Evolutionary conservation across 805 yeast genomes (phyloP).

Genomic region (Teunomyces barrocoloradensis): DNA sequence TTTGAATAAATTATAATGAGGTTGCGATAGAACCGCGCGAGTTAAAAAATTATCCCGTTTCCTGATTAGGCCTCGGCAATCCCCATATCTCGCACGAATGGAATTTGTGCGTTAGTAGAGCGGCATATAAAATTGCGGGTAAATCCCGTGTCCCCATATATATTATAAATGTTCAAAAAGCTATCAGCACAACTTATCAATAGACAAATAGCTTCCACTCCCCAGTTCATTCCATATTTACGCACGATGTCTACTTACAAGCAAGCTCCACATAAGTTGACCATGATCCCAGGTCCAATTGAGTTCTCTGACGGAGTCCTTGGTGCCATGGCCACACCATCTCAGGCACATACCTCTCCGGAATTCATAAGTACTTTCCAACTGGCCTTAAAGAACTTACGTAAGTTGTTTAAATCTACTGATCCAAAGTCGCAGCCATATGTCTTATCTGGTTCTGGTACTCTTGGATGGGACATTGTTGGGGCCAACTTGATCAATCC

Average conservation of each 20-base stretch:
- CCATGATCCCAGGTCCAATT: constrained; percentile 83
- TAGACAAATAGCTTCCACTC: neutral
- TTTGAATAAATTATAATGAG: neutral
- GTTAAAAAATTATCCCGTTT: neutral
- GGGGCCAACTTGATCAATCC: constrained; percentile 68
- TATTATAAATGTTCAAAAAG: neutral
- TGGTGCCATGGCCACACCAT: constrained; percentile 75
- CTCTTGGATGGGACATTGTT: constrained; percentile 91
- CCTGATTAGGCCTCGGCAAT: constrained; percentile 1
- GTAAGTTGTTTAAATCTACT: constrained; percentile 71
- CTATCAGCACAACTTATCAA: neutral
- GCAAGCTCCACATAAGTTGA: constrained; percentile 44
- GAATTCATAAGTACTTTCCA: constrained; percentile 77
- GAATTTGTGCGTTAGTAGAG: neutral
- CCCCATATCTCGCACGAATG: constrained; percentile 5
- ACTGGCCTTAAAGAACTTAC: constrained; percentile 60
- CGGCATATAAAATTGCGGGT: neutral
- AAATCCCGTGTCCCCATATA: neutral
- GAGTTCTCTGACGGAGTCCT: constrained; percentile 79
- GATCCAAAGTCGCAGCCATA: constrained; percentile 71
- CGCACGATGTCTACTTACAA: constrained; percentile 34
- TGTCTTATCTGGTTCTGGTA: constrained; percentile 87
- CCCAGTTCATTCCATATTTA: neutral
- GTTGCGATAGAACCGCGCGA: neutral
- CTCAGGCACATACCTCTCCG: constrained; percentile 87